Evolutionary conservation across 139 green algal species (phyloP).

Genomic region (Eudorina sp.): DNA sequence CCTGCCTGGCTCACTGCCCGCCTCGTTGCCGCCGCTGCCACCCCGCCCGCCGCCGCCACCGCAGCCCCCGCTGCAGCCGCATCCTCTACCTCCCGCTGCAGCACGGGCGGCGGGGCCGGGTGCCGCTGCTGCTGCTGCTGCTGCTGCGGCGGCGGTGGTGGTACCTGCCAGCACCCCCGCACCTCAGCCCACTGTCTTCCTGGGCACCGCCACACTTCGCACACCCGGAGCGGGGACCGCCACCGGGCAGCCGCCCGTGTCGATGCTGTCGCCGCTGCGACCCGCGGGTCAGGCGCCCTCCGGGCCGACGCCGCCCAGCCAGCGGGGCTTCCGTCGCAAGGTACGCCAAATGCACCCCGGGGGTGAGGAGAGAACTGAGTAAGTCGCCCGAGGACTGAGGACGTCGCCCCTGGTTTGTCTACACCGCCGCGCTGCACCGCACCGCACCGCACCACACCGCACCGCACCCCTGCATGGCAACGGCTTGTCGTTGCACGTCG

Average conservation of each 20-base stretch:
- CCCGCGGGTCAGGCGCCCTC: conserved; percentile 31
- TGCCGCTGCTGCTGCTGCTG: background rate
- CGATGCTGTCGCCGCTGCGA: conserved; percentile 36
- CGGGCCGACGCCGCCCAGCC: conserved; percentile 77
- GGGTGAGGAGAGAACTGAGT: no score
- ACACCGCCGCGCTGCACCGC: no score
- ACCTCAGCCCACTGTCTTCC: background rate
- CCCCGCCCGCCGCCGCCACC: background rate
- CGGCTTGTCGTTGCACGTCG: no score
- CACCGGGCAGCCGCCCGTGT: background rate
- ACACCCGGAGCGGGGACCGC: background rate
- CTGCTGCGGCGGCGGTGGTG: conserved; percentile 1
- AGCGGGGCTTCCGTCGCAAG: conserved; percentile 77
- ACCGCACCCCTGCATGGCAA: no score
- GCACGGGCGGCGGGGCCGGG: background rate
- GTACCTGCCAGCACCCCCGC: background rate
- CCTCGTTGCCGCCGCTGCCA: background rate
- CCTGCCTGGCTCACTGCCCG: background rate
- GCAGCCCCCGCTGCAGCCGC: no score
- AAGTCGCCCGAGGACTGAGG: no score
- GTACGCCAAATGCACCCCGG: no score
- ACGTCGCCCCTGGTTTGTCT: no score
- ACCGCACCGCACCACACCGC: no score
- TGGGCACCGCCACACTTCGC: conserved; percentile 26
- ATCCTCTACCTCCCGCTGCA: background rate